A percentile compares a stretch with the other conserved stretches of the same genome.
Conservation (phyloP, 2,329 filamentous ascomycete genomes). For the Fusarium keratoplasticum region DNA sequence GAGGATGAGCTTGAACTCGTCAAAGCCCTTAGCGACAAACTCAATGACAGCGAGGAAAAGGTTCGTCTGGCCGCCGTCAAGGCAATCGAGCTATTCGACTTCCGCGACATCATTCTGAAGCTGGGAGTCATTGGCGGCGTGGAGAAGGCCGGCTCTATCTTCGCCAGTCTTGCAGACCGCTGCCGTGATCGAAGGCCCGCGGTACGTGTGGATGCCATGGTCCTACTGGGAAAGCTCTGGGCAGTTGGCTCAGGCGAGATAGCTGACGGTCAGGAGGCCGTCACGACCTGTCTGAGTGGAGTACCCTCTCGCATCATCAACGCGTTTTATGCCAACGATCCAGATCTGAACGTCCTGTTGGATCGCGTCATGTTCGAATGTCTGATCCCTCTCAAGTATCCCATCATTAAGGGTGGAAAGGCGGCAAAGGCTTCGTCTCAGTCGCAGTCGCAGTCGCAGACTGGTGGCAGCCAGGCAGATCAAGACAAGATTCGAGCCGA, state of each 20-base stretch:
- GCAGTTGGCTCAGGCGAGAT: conserved; percentile 92
- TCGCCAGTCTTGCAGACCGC: conserved; percentile 85
- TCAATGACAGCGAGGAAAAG: conserved; percentile 90
- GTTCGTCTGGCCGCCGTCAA: conserved; percentile 91
- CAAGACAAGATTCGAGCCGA: conserved; percentile 84
- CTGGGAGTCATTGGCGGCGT: conserved; percentile 82
- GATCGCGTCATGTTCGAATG: conserved; percentile 89
- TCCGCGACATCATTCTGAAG: conserved; percentile 84
- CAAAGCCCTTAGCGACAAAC: conserved; percentile 79
- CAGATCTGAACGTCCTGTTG: conserved; percentile 84
- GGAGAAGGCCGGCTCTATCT: conserved; percentile 79
- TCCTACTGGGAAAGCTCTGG: conserved; percentile 87
- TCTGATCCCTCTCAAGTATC: conserved; percentile 89
- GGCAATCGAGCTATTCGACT: conserved; percentile 82
- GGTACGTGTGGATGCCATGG: conserved; percentile 89
- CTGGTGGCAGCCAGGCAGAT: conserved; percentile 65
- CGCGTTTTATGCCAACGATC: conserved; percentile 89
- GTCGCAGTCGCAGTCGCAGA: conserved; percentile 61
- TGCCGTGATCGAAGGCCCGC: conserved; percentile 86
- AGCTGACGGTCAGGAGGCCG: conserved; percentile 81
- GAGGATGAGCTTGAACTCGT: conserved; percentile 84
- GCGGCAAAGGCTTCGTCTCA: conserved; percentile 70
- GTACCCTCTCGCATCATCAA: conserved; percentile 89
- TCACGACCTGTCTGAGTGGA: conserved; percentile 79
- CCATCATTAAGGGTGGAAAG: conserved; percentile 69